Evolutionary conservation across 2,329 filamentous ascomycete species (phyloP).

Genomic region (Nothophoma quercina): DNA sequence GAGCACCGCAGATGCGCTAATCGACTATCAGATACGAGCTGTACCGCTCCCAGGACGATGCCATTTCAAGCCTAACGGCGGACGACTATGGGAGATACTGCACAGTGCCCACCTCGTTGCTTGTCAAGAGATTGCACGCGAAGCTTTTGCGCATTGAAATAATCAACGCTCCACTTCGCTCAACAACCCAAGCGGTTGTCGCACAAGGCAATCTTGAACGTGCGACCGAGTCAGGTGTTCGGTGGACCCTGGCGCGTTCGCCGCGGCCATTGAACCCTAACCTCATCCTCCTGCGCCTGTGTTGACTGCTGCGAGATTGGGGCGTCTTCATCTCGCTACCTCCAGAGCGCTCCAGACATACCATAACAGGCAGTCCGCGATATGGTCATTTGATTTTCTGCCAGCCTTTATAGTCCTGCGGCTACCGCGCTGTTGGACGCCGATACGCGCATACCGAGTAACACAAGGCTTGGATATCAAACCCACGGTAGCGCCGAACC

Average conservation of each 20-base stretch:
- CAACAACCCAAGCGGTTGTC: slow-evolving; percentile 12
- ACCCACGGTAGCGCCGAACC: slow-evolving; percentile 29
- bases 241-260: slow-evolving; percentile 31
- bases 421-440: slow-evolving; percentile 29
- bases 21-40: slow-evolving; percentile 32
- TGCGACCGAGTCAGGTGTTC: slow-evolving; percentile 26
- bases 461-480: slow-evolving; percentile 32
- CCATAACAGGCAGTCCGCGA: slow-evolving; percentile 8
- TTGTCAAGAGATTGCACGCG: slow-evolving; percentile 5
- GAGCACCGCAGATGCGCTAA: slow-evolving; percentile 29
- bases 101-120: slow-evolving; percentile 18
- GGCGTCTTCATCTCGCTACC: slow-evolving; percentile 7
- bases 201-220: slow-evolving; percentile 25
- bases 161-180: slow-evolving; percentile 14
- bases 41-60: slow-evolving; percentile 33
- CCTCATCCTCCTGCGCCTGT: slow-evolving; percentile 3
- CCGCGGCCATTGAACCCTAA: slow-evolving; percentile 19
- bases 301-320: slow-evolving; percentile 14
- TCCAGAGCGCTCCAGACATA: slow-evolving; percentile 11
- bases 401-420: slow-evolving; percentile 24
- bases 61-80: slow-evolving; percentile 31
- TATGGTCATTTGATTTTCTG: slow-evolving; percentile 24
- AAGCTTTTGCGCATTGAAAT: slow-evolving; percentile 13
- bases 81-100: slow-evolving; percentile 26
- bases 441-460: slow-evolving; percentile 26